Evolutionary conservation across 2,329 filamentous ascomycete genomes (phyloP), one percentile per base, ranked within the genome.

Genomic region (Akanthomyces dipterigenus): DNA sequence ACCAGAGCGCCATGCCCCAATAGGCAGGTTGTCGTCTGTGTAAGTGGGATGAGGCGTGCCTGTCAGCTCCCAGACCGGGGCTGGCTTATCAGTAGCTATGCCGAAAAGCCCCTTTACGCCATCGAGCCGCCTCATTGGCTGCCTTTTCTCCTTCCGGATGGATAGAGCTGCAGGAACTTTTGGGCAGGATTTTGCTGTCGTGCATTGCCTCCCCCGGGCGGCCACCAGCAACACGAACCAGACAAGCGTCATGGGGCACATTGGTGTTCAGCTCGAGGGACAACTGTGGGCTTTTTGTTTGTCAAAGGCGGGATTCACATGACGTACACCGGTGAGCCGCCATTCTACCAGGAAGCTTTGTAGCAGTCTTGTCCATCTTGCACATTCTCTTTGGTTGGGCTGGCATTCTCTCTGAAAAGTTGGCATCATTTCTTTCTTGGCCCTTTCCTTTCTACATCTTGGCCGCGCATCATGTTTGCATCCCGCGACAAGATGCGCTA

Each of bases 1-100:
- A 3, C 5, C 8, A 3, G 5, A 4, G 9, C 22, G 16, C 38
- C 16, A 55, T 16, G 31, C 53, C 53, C 0, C 4, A 45, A 45
- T 9, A 20, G 53, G 53, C 28, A 55, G 53, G 53, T 55, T 55
- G 11, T 28, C 8, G n/a, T 20, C 2, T 7, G 42, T 55, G 24
- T 22, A 28, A 55, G 36, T 22, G 38, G 20, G 24, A 31, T 20
- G 53, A 43, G 53, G 50, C 50, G 40, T 14, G n/a, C 31, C 16
- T 14, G 50, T 53, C 50, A 53, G 34, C 34, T 53, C 11, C 42
- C 3, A 0, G 9, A 36, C 3, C 9, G 34, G 34, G 34, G 34
- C 28, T 2, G 34, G 34, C 9, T 1, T 36, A 36, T 36, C 9
- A 12, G 9, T 36, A 12, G 34, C 34, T 11, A 12, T 36, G 34